Conservation (phyloP, 176 grass and related monocot genomes). For the Carex pumila region DNA sequence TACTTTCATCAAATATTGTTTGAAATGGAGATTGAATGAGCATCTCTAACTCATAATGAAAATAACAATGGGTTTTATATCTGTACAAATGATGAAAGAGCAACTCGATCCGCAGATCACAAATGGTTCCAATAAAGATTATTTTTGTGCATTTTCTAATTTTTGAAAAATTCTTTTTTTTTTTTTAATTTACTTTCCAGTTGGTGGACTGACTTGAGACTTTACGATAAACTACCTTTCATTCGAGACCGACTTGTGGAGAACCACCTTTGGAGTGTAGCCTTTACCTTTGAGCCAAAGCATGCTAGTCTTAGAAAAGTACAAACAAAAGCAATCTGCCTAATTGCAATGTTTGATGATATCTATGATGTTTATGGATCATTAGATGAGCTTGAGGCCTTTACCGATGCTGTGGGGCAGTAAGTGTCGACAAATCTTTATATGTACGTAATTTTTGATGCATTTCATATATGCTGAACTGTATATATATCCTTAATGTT, state of each 20-base stretch:
- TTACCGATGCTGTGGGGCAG: constrained; percentile 18
- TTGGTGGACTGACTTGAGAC: constrained; percentile 15
- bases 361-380: constrained; percentile 22
- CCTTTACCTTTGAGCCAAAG: neutral
- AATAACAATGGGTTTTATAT: too few relatives aligned
- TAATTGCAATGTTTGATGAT: constrained; percentile 13
- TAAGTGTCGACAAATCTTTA: neutral
- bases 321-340: neutral
- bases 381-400: constrained; percentile 28
- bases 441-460: neutral
- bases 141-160: too few relatives aligned
- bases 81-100: too few relatives aligned
- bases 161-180: neutral
- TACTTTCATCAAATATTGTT: too few relatives aligned
- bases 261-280: constrained; percentile 11
- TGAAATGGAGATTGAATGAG: too few relatives aligned
- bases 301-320: neutral
- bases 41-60: too few relatives aligned
- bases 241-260: constrained; percentile 11
- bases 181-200: neutral
- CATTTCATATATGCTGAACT: neutral
- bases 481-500: neutral
- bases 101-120: too few relatives aligned
- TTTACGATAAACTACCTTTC: constrained; percentile 17
- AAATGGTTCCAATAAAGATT: too few relatives aligned